A percentile compares a stretch with the other conserved stretches of the same genome.
Conservation (phyloP, 2,329 filamentous ascomycete species). For the Hypoxylon sp. region DNA sequence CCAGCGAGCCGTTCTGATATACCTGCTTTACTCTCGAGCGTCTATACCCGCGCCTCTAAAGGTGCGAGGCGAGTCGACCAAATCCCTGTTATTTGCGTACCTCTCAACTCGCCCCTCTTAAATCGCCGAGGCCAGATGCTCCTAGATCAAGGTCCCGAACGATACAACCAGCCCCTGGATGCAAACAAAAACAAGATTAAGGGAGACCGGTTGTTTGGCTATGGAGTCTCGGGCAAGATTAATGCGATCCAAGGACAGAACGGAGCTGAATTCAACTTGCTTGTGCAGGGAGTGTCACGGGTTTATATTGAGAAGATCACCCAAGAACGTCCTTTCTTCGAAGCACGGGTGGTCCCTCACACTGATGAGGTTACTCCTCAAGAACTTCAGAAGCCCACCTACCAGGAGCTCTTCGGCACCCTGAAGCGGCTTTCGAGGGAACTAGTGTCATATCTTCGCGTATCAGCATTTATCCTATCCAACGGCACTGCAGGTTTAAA, state of each 20-base stretch:
- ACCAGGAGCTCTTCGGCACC: constrained; percentile 78
- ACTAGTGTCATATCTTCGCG: constrained; percentile 84
- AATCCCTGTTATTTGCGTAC: constrained; percentile 89
- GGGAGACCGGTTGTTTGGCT: constrained; percentile 83
- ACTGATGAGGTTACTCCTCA: constrained; percentile 46
- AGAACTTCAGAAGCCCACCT: constrained; percentile 48
- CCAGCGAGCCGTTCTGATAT: constrained; percentile 86
- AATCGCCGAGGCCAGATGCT: constrained; percentile 82
- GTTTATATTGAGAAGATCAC: constrained; percentile 81
- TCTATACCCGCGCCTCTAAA: constrained; percentile 83
- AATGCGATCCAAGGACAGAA: constrained; percentile 82
- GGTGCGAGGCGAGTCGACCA: constrained; percentile 75
- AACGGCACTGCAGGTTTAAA: constrained; percentile 77
- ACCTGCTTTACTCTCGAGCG: constrained; percentile 85
- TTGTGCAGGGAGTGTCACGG: constrained; percentile 87
- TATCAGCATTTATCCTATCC: constrained; percentile 85
- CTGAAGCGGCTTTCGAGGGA: constrained; percentile 90
- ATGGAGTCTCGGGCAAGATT: constrained; percentile 86
- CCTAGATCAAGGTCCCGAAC: constrained; percentile 74
- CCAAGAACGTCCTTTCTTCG: constrained; percentile 87
- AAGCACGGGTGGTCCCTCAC: constrained; percentile 77
- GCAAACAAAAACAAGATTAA: constrained; percentile 72
- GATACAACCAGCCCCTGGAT: constrained; percentile 63
- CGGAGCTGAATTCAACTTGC: constrained; percentile 82
- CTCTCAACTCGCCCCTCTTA: constrained; percentile 82